Base-by-base conservation (phyloP, 2,329 filamentous ascomycete species). In the Scleromitrula shiraiana region DNA sequence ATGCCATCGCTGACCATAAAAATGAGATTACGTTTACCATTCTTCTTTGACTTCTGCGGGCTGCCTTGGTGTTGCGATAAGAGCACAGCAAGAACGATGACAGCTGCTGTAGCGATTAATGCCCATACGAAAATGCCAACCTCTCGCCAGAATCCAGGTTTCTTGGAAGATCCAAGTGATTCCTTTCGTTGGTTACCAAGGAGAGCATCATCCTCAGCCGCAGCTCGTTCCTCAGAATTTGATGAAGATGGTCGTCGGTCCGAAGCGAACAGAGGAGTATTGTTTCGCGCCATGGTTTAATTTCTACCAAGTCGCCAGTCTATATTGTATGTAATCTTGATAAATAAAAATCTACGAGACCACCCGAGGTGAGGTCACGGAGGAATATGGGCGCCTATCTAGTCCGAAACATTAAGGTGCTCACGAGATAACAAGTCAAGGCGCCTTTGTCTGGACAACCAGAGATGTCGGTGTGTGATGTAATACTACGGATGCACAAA, bases 1-100 rank as follows among this genome's bases (percentile, higher is more conserved):
- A 98, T 98, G 62, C 93, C 93, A 66, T 98, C 93, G 0, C 88
- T 95, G 30, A 98, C 91, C 93, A 98, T 98, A 73, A 98, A 97
- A 59, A 98, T 84, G 45, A 98, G 74, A 67, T 97, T 98, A 46
- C 88, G 79, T 74, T 97, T 98, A 44, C 81, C 79, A 23, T 60
- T 67, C 48, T 73, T 71, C 30, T 55, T 57, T 5, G 29, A 15
- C 51, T 53, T 26, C 48, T 49, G 30, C 10, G 39, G 37, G 56
- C 60, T 29, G 57, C 60, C 33, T 64, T 58, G 70, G 53, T 80
- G 73, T 59, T 80, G 76, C 66, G 95, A 88, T 62, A 88, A 85
- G 14, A 86, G 68, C n/a, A 93, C 85, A 3, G 86, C 86, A 17
- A 95, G 74, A 26, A 95, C 70, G 56, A 95, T 80, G 43, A 95